Percentiles rank a stretch among this genome's conserved stretches.
phyloP scores from a whole-genome alignment of 345 rosid species.

The Sonneratia caseolaris region DNA sequence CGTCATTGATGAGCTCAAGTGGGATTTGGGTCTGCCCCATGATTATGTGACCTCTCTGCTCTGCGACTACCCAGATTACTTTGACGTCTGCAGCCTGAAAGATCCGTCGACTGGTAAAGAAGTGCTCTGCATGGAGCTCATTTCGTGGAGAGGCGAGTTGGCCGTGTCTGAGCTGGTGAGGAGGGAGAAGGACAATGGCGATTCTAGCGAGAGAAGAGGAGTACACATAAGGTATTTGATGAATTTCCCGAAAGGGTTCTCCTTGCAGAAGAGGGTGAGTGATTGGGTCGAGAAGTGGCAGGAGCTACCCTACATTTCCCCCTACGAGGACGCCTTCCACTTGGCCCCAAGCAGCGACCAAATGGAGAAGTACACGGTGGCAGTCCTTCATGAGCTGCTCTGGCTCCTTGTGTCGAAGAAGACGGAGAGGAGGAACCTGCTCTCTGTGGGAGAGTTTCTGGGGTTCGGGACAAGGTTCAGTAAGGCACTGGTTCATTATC shows the following conservation, averaged over 20 bases:
- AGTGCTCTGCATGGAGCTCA: slow-evolving; percentile 35
- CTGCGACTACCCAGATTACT: slow-evolving; percentile 61
- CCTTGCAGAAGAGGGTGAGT: slow-evolving; percentile 43
- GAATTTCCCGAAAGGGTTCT: slow-evolving; percentile 68
- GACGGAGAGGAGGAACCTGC: slow-evolving; percentile 58
- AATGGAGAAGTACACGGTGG: slow-evolving; percentile 75
- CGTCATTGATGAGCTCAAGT: slow-evolving; percentile 43
- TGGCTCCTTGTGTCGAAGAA: slow-evolving; percentile 61
- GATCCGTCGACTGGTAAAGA: slow-evolving; percentile 22
- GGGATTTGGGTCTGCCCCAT: slow-evolving; percentile 70
- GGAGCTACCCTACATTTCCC: slow-evolving; percentile 66
- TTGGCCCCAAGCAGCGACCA: slow-evolving; percentile 50
- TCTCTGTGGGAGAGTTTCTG: slow-evolving; percentile 52
- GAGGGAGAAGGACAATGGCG: slow-evolving; percentile 19
- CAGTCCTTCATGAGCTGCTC: slow-evolving; percentile 65
- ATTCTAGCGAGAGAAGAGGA: slow-evolving; percentile 23
- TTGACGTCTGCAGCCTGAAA: slow-evolving; percentile 33
- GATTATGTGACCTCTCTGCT: slow-evolving; percentile 48
- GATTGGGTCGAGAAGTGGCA: slow-evolving; percentile 82
- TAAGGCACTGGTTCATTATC: slow-evolving; percentile 64
- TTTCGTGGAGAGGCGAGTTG: slow-evolving; percentile 40
- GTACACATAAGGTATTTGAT: slow-evolving; percentile 45
- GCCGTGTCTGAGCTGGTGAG: slow-evolving; percentile 60
- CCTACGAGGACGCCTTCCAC: slow-evolving; percentile 59
- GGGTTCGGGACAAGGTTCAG: slow-evolving; percentile 54